phyloP scores from a whole-genome alignment of 1,284 basidiomycete genomes.

The Microbotryomycetes sp. region DNA sequence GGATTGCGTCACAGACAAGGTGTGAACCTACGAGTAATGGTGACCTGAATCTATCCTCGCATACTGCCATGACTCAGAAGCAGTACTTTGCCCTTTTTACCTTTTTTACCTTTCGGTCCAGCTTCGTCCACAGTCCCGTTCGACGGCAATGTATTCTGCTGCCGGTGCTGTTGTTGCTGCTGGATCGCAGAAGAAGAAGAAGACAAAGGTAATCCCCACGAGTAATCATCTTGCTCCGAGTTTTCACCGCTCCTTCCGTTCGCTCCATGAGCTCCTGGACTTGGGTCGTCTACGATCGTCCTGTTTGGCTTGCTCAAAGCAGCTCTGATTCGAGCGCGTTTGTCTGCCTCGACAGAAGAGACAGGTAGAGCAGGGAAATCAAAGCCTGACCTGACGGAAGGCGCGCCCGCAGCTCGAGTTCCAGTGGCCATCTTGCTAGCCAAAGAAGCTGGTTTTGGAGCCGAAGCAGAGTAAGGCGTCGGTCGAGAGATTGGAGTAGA shows the following conservation, averaged over 20 bases:
- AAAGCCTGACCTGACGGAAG: conserved; percentile 3
- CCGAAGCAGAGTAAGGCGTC: background rate
- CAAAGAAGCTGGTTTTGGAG: conserved; percentile 4
- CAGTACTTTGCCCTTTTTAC: background rate
- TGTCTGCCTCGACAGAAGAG: conserved; percentile 3
- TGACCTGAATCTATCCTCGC: too few relatives aligned
- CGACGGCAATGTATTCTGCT: background rate
- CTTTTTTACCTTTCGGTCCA: background rate
- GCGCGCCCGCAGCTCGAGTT: background rate
- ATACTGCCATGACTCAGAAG: background rate
- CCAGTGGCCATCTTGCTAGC: background rate
- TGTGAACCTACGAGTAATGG: too few relatives aligned
- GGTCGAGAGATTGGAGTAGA: conserved; percentile 2
- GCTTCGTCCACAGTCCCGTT: too few relatives aligned
- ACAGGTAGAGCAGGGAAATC: conserved; percentile 23
- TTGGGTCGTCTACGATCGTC: conserved; percentile 13
- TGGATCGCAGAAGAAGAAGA: background rate
- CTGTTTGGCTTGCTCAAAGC: conserved; percentile 14
- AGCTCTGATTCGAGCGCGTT: conserved; percentile 15
- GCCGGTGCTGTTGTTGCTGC: background rate
- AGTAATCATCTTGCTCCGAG: background rate
- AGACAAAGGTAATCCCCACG: background rate
- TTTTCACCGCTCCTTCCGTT: background rate
- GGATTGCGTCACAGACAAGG: too few relatives aligned
- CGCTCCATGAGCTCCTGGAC: background rate